Evolutionary conservation across 1,284 basidiomycete species (phyloP).

Genomic region (Gymnopus androsaceus): DNA sequence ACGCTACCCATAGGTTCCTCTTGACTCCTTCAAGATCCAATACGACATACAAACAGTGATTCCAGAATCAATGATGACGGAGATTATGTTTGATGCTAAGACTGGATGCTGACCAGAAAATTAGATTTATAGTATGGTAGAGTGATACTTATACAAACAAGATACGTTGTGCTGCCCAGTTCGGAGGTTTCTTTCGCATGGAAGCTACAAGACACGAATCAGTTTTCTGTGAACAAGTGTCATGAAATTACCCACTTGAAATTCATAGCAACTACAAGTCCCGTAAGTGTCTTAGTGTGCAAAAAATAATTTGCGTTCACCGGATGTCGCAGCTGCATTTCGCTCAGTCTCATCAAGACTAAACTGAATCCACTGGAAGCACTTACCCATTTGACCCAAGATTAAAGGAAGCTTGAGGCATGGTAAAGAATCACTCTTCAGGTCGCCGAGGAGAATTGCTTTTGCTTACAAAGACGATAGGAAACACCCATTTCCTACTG

Average conservation of each 20-base stretch:
- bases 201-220: too few species aligned
- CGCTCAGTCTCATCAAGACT: background rate
- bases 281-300: too few species aligned
- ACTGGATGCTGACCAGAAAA: background rate
- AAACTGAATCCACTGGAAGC: background rate
- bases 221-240: too few species aligned
- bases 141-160: too few species aligned
- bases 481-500: background rate
- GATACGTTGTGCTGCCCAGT: too few species aligned
- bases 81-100: background rate
- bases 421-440: background rate
- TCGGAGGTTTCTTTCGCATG: too few species aligned
- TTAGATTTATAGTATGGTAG: background rate
- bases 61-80: background rate
- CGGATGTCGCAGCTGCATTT: background rate
- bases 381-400: background rate
- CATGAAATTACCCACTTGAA: too few species aligned
- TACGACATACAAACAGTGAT: background rate
- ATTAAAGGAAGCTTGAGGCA: background rate
- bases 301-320: background rate
- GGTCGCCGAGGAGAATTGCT: background rate
- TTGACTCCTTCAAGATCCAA: background rate
- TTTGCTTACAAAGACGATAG: background rate
- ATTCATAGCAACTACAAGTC: too few species aligned
- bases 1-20: background rate